Evolutionary conservation across 2,329 filamentous ascomycete genomes (phyloP), one percentile per base, ranked within the genome.

Genomic region (Coccinonectria pachysandricola): DNA sequence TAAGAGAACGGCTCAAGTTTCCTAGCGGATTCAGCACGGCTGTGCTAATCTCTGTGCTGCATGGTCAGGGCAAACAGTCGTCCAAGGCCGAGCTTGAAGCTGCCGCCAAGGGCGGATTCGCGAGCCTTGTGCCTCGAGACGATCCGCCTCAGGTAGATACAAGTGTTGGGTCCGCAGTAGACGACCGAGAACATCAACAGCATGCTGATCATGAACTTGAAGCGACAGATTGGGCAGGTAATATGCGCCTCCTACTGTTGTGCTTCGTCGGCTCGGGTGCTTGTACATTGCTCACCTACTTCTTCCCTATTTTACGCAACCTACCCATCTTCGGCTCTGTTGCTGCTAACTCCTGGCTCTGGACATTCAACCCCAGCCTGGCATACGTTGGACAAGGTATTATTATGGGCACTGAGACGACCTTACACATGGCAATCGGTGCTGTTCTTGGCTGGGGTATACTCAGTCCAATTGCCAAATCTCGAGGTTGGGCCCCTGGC

Each of bases 331-430:
- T 96, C 40, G 91, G 91, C 1, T 58, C 68, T 1, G 57, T 69
- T 2, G 70, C 92, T 6, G 86, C 86, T 0, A 59, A 71, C 1
- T 73, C 73, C 2, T 98, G 88, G 88, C 69, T 95, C 1, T 98
- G 91, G 91, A 91, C 84, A 1, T 62, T 98, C 6, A 98, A 98
- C 41, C 91, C 91, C 0, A 95, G 86, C 23, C 79, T 93, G n/a
- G 91, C 91, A 3, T 98, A 98, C 51, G 76, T 96, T 14, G 91
- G 91, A 0, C 91, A 98, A 57, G 91, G 91, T 8, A 92, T 98
- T 36, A 96, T 98, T 47, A 98, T 98, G 91, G 91, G 91, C 0
- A 83, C 88, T 4, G 79, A 85, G 19, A 98, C 91, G 0, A 96
- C 88, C 3, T 67, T 93, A 27, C 88, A 96, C 43, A 98, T 98